phyloP scores from a whole-genome alignment of 2,329 filamentous ascomycete genomes.

The Hymenoscyphus repandus region DNA sequence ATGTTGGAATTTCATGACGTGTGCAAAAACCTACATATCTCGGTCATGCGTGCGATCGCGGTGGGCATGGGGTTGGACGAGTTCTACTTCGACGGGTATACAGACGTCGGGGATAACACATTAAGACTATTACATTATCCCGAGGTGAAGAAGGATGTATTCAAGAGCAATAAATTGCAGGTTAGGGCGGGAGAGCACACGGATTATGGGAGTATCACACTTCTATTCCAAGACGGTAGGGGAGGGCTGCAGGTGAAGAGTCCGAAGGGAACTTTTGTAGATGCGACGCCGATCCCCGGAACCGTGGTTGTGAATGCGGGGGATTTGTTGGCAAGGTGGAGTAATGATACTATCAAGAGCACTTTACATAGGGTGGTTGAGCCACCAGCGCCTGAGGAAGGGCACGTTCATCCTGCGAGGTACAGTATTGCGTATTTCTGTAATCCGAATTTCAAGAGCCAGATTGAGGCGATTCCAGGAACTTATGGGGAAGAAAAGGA shows the following conservation, averaged over 20 bases:
- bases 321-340: slow-evolving; percentile 81
- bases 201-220: slow-evolving; percentile 47
- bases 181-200: slow-evolving; percentile 48
- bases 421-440: slow-evolving; percentile 87
- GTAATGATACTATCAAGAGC: slow-evolving; percentile 85
- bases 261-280: slow-evolving; percentile 71
- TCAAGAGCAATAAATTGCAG: slow-evolving; percentile 46
- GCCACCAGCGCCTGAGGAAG: slow-evolving; percentile 56
- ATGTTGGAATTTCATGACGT: slow-evolving; percentile 73
- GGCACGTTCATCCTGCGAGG: slow-evolving; percentile 60
- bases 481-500: slow-evolving; percentile 51
- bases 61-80: slow-evolving; percentile 71
- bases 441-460: slow-evolving; percentile 59
- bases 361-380: slow-evolving; percentile 89
- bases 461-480: slow-evolving; percentile 61
- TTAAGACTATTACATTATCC: slow-evolving; percentile 57
- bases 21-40: slow-evolving; percentile 68
- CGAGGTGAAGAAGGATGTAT: slow-evolving; percentile 38
- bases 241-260: slow-evolving; percentile 54
- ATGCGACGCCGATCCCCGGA: slow-evolving; percentile 75
- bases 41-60: slow-evolving; percentile 81
- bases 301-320: slow-evolving; percentile 88
- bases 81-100: slow-evolving; percentile 70
- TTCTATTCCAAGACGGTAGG: slow-evolving; percentile 49
- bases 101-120: slow-evolving; percentile 59